These are phyloP conservation scores for Pichia deserticola DNA, from an alignment of 805 yeast genomes.

Conservation along the genomic window DNA sequence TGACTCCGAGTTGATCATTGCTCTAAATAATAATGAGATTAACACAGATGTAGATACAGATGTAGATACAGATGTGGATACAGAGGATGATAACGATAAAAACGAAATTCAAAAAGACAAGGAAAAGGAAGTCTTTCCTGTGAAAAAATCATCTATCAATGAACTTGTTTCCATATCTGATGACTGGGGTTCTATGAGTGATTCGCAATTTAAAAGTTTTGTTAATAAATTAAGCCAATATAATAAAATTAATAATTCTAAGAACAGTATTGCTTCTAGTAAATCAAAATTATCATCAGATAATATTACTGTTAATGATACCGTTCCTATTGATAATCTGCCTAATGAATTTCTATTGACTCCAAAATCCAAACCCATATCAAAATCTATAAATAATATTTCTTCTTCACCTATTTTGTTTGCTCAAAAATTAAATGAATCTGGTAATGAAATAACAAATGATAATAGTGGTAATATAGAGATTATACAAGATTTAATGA, in stretches of 20 bases:
- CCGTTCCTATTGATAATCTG: neutral
- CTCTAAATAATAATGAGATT: neutral
- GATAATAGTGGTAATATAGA: neutral
- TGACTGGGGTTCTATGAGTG: slow-evolving; percentile 32
- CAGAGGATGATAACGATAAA: neutral
- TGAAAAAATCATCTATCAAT: neutral
- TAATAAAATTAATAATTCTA: neutral
- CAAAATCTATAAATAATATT: neutral
- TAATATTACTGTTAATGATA: neutral
- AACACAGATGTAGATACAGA: slow-evolving; percentile 7
- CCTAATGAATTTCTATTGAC: neutral
- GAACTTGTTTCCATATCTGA: slow-evolving; percentile 1
- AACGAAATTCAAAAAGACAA: neutral
- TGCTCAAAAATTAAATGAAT: slow-evolving; percentile 1
- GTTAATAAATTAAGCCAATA: slow-evolving; percentile 21
- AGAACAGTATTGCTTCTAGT: neutral
- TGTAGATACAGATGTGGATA: slow-evolving; percentile 3
- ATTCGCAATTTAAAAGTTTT: slow-evolving; percentile 31
- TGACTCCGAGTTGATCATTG: slow-evolving; percentile 1
- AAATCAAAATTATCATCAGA: neutral
- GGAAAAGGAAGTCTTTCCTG: neutral
- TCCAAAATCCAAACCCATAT: neutral
- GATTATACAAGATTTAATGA: slow-evolving; percentile 3
- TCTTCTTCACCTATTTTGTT: slow-evolving; percentile 5
- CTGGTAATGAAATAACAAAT: neutral